Evolutionary conservation across 495 filamentous ascomycete genomes (phyloP).

Genomic region (Penicillium simplicissimum): DNA sequence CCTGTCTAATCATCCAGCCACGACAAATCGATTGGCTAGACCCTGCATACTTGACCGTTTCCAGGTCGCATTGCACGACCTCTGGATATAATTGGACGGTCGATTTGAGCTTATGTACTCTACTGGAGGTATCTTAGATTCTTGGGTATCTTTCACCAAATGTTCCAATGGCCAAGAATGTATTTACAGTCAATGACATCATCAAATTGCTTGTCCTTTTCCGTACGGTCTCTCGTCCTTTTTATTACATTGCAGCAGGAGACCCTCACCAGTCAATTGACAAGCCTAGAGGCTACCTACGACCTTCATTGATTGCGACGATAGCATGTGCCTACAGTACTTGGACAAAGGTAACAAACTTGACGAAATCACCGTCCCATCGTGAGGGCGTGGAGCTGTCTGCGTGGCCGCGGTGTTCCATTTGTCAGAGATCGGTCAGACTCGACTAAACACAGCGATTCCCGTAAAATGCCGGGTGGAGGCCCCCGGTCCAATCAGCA

Average conservation of each 20-base stretch:
- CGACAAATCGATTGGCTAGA: slow-evolving; percentile 11
- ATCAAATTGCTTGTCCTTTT: slow-evolving; percentile 1
- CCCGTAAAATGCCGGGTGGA: slow-evolving; percentile 20
- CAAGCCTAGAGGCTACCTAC: background rate
- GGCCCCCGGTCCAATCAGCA: slow-evolving; percentile 15
- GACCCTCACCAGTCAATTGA: background rate
- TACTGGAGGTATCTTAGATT: too few species aligned
- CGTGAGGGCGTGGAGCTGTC: background rate
- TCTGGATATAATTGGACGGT: background rate
- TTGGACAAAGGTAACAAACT: background rate
- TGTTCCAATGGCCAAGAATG: background rate
- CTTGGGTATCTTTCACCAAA: background rate
- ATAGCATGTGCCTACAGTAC: slow-evolving; percentile 6
- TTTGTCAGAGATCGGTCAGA: slow-evolving; percentile 47
- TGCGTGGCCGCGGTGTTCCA: slow-evolving; percentile 8
- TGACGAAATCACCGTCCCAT: background rate
- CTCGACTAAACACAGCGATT: slow-evolving; percentile 19
- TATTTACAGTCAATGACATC: slow-evolving; percentile 15
- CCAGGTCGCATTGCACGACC: background rate
- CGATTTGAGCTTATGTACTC: background rate
- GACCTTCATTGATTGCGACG: background rate
- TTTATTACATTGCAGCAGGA: background rate
- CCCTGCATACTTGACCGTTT: slow-evolving; percentile 14
- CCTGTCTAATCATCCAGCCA: background rate
- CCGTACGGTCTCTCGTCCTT: background rate